Conservation (phyloP, 169 alveolate genomes). For the Amoebophrya sp. region DNA sequence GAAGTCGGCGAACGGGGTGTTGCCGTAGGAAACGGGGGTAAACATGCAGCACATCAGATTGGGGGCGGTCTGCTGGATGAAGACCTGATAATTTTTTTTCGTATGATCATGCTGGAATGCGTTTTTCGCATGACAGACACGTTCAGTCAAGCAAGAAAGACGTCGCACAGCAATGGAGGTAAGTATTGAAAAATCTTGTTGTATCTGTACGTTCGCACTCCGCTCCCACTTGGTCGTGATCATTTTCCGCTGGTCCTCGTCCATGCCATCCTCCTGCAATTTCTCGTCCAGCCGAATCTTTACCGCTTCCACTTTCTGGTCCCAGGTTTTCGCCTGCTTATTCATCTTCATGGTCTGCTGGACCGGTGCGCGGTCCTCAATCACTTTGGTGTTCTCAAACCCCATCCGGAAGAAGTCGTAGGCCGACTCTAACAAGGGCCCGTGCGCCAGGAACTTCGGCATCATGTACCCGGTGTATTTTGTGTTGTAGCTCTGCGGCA, state of each 20-base stretch:
- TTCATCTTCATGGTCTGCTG: background rate
- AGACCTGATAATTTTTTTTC: background rate
- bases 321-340: conserved; percentile 1
- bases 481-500: background rate
- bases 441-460: background rate
- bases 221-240: conserved; percentile 8
- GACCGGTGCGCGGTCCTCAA: background rate
- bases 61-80: background rate
- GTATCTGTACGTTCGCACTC: background rate
- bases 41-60: background rate
- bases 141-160: no score
- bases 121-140: no score
- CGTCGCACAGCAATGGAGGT: no score
- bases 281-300: background rate
- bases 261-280: background rate
- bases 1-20: background rate
- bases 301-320: conserved; percentile 13
- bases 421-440: background rate
- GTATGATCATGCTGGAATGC: background rate
- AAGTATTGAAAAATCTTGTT: no score
- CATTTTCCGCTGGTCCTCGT: background rate
- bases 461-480: background rate
- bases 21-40: conserved; percentile 1
- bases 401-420: conserved; percentile 27
- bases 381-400: background rate